Evolutionary conservation across 2,329 filamentous ascomycete species (phyloP), one percentile per base, ranked within the genome.

Genomic region (Aspergillus tubingensis): DNA sequence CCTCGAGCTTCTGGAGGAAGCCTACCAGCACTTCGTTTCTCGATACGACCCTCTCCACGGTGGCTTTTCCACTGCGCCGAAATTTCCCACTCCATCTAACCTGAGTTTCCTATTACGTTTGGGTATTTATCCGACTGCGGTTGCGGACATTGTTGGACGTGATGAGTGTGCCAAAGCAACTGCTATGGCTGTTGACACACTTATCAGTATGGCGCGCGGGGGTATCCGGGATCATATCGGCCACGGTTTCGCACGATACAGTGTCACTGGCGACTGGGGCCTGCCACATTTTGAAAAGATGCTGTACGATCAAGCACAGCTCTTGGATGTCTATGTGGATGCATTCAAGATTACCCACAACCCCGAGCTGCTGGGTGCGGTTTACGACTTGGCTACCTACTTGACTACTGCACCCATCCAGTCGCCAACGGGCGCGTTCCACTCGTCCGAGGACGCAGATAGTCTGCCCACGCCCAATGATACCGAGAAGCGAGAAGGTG

Each of bases 211-310:
- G 86, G 86, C 86, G 15, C 83, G 85, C 52, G 88, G 88, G 19
- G 88, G 87, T 13, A 87, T 91, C 55, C 85, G 90, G 63, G 90
- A 92, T 69, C 89, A 91, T 62, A 85, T 94, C 62, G 90, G 91
- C 47, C 85, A 90, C 71, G 91, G 91, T 6, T 92, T 92, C 68
- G 86, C 89, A 39, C 86, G 94, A 54, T 97, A 96, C 73, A 96
- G 92, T 13, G 90, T 96, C 7, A 98, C 94, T 0, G 81, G 87
- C 13, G 91, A 98, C 76, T 99, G 95, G 95, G 91, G 90, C 64
- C 81, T 98, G 50, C 95, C 95, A 10, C 93, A 96, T 74, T 99
- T 98, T 69, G 95, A 99, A 79, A 98, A 98, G 80, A 92, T 98
- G 85, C 85, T 97, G 8, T 92, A 92, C 57, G 95, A 98, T 72